Conservation (phyloP, 257 asterid genomes). For the Ehretia macrophylla region DNA sequence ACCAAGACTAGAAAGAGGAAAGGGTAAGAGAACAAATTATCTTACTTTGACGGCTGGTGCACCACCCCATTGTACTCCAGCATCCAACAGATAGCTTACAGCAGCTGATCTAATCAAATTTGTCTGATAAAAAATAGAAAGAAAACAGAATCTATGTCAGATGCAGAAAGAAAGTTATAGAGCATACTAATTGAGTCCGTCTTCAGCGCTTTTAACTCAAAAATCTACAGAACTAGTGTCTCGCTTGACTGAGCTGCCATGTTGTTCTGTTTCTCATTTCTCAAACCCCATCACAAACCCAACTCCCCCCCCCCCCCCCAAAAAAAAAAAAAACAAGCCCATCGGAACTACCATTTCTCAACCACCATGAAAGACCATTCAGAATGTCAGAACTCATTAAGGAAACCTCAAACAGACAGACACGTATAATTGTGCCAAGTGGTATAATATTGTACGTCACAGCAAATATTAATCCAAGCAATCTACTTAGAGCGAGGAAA, state of each 20-base stretch:
- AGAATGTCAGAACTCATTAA: too few relatives aligned
- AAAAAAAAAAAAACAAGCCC: too few relatives aligned
- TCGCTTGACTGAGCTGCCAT: too few relatives aligned
- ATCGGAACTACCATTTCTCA: too few relatives aligned
- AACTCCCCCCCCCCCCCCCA: too few relatives aligned
- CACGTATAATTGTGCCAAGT: background rate
- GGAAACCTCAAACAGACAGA: background rate
- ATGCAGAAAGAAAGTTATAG: background rate
- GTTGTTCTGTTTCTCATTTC: too few relatives aligned
- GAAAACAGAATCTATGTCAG: constrained; percentile 12
- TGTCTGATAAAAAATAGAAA: constrained; percentile 45
- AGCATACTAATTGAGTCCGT: background rate
- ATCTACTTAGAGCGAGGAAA: too few relatives aligned
- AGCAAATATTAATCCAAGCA: too few relatives aligned
- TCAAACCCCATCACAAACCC: too few relatives aligned
- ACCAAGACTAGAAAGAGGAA: background rate
- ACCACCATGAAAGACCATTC: too few relatives aligned
- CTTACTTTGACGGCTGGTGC: constrained; percentile 86
- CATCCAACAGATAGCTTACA: constrained; percentile 81
- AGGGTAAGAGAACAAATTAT: constrained; percentile 2
- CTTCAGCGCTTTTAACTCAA: constrained; percentile 4
- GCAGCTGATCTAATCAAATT: constrained; percentile 84
- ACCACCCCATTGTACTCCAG: constrained; percentile 95
- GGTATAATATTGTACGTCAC: too few relatives aligned
- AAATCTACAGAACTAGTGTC: background rate